These are phyloP conservation scores for Pisolithus thermaeus DNA, from an alignment of 1,284 basidiomycete genomes.

Conservation along the genomic window DNA sequence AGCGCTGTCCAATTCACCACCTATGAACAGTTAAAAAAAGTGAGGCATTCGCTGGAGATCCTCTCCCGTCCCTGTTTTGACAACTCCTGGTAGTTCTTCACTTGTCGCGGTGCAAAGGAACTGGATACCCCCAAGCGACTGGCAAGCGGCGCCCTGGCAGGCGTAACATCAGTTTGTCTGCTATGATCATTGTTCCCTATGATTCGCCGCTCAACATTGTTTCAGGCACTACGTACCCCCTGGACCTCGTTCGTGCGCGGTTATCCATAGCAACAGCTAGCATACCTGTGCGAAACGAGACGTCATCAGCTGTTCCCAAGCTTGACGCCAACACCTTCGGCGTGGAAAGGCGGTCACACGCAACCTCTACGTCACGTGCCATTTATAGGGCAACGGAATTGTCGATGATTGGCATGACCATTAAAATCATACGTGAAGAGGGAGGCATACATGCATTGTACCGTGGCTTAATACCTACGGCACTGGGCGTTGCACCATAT, in stretches of 20 bases:
- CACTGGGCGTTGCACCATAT: conserved; percentile 90
- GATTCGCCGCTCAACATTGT: conserved; percentile 7
- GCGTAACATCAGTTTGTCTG: conserved; percentile 84
- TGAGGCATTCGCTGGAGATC: conserved; percentile 26
- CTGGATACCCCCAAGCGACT: conserved; percentile 83
- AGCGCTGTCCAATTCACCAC: conserved; percentile 85
- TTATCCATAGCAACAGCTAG: conserved; percentile 88
- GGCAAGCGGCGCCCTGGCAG: conserved; percentile 81
- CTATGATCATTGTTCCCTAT: conserved; percentile 12
- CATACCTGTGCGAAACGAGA: conserved; percentile 36
- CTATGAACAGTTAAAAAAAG: conserved; percentile 84
- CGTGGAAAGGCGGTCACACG: not conserved
- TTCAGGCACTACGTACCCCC: conserved; percentile 83
- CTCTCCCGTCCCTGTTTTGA: conserved; percentile 6
- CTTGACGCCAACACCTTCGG: not conserved
- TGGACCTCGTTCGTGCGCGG: conserved; percentile 90
- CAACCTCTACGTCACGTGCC: conserved; percentile 27
- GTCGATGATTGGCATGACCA: conserved; percentile 85
- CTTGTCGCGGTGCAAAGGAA: conserved; percentile 57
- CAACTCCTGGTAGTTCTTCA: conserved; percentile 53
- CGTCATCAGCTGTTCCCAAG: conserved; percentile 18
- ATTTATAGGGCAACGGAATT: conserved; percentile 51
- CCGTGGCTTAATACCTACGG: conserved; percentile 83
- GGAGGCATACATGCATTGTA: conserved; percentile 86
- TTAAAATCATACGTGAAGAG: conserved; percentile 86